Base-by-base conservation (phyloP, 768 basidiomycete species). In the Suillus alpinus region DNA sequence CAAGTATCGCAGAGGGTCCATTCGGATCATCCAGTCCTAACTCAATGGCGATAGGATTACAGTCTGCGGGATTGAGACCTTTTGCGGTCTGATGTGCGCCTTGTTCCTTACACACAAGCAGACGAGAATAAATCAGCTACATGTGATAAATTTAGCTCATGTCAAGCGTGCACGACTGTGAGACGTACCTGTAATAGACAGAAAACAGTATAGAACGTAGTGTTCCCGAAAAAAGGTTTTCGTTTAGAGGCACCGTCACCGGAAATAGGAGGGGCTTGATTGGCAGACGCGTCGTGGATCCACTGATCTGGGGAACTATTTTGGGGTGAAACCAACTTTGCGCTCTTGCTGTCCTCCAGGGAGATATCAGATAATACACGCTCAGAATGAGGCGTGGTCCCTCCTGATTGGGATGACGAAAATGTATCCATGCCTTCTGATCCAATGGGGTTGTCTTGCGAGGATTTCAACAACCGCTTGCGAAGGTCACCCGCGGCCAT, bases 181-280 rank as follows among this genome's bases (percentile, higher is more conserved):
- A 51, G 52, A 52, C 39, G 61, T 68, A 86, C 96, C 88, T 99
- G 94, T 55, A 98, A 72, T 57, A 96, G 77, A 55, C 97, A 88
- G 65, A 98, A 71, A 56, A 98, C 72, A 7, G 91, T 91, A 76
- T 98, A 99, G 71, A 94, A 92, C 23, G 93, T 90, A 51, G 92
- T 94, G 76, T 98, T 97, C 61, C 85, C 85, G 75, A 96, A 98
- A 75, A 98, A 92, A 9, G 89, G 81, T 57, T 73, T 83, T 50
- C 80, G 78, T 58, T 76, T 80, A 56, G 68, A 64, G 7, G 66
- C 58, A 59, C 77, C 77, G n/a, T 73, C 55, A 37, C 56, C 64
- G 14, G 67, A 62, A 62, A 67, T 66, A n/a, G 59, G 58, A 52
- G 69, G 65, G 31, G 64, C 56, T 62, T 49, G 72, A 39, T 61